These are phyloP conservation scores for Delonix regia DNA, from an alignment of 306 rosid species.

Conservation along the genomic window DNA sequence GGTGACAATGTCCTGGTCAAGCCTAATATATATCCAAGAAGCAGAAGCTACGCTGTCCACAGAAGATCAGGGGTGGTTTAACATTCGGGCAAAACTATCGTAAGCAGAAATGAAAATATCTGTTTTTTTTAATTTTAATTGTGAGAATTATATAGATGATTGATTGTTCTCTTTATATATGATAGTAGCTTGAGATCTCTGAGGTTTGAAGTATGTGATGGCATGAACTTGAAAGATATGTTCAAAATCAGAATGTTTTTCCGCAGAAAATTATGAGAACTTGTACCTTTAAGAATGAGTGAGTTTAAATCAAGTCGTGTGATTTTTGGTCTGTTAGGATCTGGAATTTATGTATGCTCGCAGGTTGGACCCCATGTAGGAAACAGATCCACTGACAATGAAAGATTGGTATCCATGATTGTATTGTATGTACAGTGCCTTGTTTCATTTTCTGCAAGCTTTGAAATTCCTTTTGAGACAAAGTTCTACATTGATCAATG, in stretches of 20 bases:
- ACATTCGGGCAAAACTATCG: not conserved
- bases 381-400: not conserved
- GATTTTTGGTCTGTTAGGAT: not conserved
- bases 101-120: not conserved
- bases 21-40: conserved; percentile 43
- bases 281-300: not conserved
- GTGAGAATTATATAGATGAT: not conserved
- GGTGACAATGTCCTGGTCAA: conserved; percentile 35
- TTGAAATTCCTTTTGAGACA: not conserved
- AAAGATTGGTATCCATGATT: not conserved
- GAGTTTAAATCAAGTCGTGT: not conserved
- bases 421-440: not conserved
- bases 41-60: conserved; percentile 50
- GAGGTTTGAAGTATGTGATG: not conserved
- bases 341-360: not conserved
- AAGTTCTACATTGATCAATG: not conserved
- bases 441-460: not conserved
- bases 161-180: not conserved
- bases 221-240: not conserved
- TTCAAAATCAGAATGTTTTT: not conserved
- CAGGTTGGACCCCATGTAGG: not conserved
- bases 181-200: not conserved
- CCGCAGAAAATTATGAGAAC: not conserved
- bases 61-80: not conserved
- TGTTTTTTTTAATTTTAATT: not conserved